Evolutionary conservation across 202 grass and related monocot species (phyloP), one percentile per base, ranked within the genome.

Genomic region (Eragrostis tef): DNA sequence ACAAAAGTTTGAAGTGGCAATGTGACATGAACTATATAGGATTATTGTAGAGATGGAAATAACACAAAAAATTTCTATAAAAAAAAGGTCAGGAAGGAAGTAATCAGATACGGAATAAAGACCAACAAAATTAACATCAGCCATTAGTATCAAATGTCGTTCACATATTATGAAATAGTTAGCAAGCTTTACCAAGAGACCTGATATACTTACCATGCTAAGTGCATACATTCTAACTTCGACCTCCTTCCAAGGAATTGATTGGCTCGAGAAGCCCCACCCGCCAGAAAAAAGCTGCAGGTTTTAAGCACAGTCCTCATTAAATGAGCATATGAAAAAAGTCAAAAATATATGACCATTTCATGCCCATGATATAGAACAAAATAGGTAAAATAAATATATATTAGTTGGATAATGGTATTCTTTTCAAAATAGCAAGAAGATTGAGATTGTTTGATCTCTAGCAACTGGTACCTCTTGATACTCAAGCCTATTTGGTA

Each of bases 151-250:
- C 11, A 67, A 71, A 87, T 83, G 34, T 4, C 20, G 50, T 66
- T 63, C 75, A 46, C 15, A 85, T 59, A 25, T 63, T 65, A 85
- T 49, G 39, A 81, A 48, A 51, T 20, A 66, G 41, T 42, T 39
- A 54, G 77, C 13, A 67, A 26, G 16, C 54, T 51, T 61, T 75
- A 75, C 34, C 24, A 64, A 73, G 29, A 31, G 42, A 51, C 29
- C 20, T 16, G 2, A 31, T 36, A 19, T 20, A 29, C 87, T 88
- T 89, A 98, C 95, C 95, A 94, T 87, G 71, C 91, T 86, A 67
- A 98, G 87, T 70, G 86, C 92, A 78, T 94, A 93, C 88, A 98
- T 93, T 86, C 85, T 86, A 90, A 91, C 81, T 91, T 98, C 95
- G 29, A 98, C 73, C 67, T 94, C 92, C 77, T 86, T 87, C 95